A percentile compares a stretch with the other conserved stretches of the same genome.
phyloP scores from a whole-genome alignment of 345 rosid genomes.

The Citrus australasica region DNA sequence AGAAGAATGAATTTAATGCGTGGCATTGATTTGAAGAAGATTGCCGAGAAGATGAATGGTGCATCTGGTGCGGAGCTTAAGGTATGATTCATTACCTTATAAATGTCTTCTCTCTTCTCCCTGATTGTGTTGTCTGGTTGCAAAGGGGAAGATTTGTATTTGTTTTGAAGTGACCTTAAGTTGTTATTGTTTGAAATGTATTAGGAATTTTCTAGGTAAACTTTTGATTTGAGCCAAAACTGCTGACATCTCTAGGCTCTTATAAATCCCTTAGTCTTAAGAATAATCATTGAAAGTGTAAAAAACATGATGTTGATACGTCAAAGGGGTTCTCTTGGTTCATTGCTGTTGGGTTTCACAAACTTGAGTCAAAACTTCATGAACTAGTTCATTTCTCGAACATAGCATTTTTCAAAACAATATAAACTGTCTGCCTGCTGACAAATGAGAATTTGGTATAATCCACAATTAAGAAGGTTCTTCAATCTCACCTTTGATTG shows the following conservation, averaged over 20 bases:
- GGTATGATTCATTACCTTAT: conserved; percentile 36
- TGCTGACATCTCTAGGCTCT: neutral
- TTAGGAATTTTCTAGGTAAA: neutral
- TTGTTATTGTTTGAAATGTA: neutral
- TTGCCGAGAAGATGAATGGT: conserved; percentile 98
- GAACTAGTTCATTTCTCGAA: neutral
- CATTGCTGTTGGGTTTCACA: neutral
- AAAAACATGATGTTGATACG: neutral
- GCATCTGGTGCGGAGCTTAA: conserved; percentile 99
- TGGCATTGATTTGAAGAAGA: conserved; percentile 96
- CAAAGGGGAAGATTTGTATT: too few relatives aligned
- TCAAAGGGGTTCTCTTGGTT: neutral
- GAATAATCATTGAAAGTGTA: neutral
- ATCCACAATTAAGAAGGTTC: neutral
- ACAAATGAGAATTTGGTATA: neutral
- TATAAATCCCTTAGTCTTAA: neutral
- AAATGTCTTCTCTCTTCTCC: neutral
- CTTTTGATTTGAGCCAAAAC: neutral
- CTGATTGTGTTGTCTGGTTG: neutral
- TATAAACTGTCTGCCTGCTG: neutral
- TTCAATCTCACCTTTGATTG: neutral
- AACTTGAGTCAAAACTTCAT: neutral
- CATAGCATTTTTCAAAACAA: neutral
- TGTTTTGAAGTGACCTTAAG: too few relatives aligned
- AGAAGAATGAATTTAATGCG: conserved; percentile 98